Evolutionary conservation across 1,139 yeast genomes (phyloP).

Genomic region (Candida albicans): DNA sequence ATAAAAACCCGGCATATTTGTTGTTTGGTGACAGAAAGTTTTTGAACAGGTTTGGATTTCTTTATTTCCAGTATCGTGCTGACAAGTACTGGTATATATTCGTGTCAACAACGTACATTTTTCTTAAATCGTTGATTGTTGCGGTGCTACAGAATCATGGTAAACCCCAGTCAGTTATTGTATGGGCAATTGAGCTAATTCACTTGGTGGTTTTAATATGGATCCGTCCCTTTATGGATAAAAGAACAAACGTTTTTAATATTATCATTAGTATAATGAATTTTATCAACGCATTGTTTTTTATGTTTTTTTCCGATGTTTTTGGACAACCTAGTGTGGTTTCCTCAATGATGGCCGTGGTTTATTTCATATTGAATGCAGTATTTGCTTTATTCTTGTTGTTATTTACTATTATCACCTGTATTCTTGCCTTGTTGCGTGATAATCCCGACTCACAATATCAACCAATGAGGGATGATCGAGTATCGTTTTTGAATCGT

Average conservation of each 20-base stretch:
- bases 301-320: constrained; percentile 82
- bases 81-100: constrained; percentile 80
- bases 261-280: constrained; percentile 80
- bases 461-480: constrained; percentile 95
- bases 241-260: constrained; percentile 88
- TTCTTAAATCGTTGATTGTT: constrained; percentile 77
- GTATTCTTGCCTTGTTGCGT: constrained; percentile 77
- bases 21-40: constrained; percentile 81
- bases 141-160: constrained; percentile 84
- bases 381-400: constrained; percentile 80
- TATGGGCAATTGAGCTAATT: constrained; percentile 71
- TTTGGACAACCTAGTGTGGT: constrained; percentile 86
- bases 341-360: constrained; percentile 87
- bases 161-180: constrained; percentile 73
- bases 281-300: constrained; percentile 79
- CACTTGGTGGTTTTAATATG: constrained; percentile 66
- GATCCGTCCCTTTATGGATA: constrained; percentile 90
- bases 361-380: constrained; percentile 86
- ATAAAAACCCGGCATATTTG: constrained; percentile 90
- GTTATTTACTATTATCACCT: constrained; percentile 82
- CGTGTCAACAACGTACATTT: constrained; percentile 61
- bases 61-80: constrained; percentile 90
- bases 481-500: constrained; percentile 80
- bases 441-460: constrained; percentile 94
- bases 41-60: constrained; percentile 86